Evolutionary conservation across 345 rosid species (phyloP).

Genomic region (Brassica rapa): DNA sequence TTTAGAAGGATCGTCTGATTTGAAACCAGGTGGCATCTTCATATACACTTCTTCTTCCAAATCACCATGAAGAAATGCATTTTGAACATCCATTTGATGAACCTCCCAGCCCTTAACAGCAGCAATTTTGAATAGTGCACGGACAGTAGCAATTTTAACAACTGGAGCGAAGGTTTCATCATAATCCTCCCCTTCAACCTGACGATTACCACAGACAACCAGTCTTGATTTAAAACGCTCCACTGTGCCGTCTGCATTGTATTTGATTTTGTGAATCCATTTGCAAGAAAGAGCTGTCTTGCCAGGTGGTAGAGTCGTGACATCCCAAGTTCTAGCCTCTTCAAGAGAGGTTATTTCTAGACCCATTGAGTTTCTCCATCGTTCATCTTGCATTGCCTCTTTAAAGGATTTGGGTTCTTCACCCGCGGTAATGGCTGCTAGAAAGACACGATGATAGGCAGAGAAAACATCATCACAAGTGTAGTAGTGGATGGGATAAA

Average conservation of each 20-base stretch:
- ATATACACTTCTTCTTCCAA: not conserved
- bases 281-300: not conserved
- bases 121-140: not conserved
- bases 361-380: not conserved
- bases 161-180: not conserved
- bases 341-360: not conserved
- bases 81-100: not conserved
- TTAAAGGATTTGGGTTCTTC: not conserved
- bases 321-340: not conserved
- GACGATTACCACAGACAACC: not conserved
- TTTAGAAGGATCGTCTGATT: not conserved
- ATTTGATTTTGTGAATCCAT: not conserved
- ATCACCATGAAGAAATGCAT: not conserved
- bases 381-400: not conserved
- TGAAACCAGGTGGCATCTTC: not conserved
- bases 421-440: not conserved
- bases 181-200: not conserved
- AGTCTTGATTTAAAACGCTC: not conserved
- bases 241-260: not conserved
- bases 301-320: not conserved
- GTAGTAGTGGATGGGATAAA: not conserved
- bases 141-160: not conserved
- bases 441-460: not conserved
- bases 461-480: not conserved
- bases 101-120: not conserved